A percentile compares a stretch with the other conserved stretches of the same genome.
Conservation (phyloP, 78 protist species). For the Dictyostelium firmibasis region DNA sequence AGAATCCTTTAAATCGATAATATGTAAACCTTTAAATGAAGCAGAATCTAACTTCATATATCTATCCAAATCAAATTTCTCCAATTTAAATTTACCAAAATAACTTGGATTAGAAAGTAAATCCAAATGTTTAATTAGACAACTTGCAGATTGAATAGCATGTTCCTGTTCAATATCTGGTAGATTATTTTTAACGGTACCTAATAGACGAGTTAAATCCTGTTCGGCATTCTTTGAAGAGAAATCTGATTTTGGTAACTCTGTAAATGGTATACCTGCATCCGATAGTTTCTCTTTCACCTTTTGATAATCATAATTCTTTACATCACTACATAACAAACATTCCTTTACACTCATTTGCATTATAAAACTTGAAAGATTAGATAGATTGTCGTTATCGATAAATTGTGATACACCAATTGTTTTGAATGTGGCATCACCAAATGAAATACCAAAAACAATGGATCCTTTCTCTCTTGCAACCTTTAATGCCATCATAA, state of each 20-base stretch:
- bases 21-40: conserved; percentile 89
- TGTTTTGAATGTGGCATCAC: conserved; percentile 55
- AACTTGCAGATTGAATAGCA: conserved; percentile 66
- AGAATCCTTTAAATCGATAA: not conserved
- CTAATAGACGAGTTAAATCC: conserved; percentile 65
- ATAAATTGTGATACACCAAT: conserved; percentile 38
- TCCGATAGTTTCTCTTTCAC: conserved; percentile 24
- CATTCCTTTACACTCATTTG: conserved; percentile 68
- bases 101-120: conserved; percentile 25
- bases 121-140: conserved; percentile 84
- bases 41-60: conserved; percentile 94
- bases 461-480: not conserved
- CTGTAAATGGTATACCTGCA: conserved; percentile 25
- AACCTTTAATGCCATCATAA: conserved; percentile 54
- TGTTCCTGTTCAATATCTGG: conserved; percentile 27
- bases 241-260: conserved; percentile 60
- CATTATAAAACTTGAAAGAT: conserved; percentile 33
- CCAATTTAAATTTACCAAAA: conserved; percentile 63
- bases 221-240: conserved; percentile 30
- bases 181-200: conserved; percentile 32
- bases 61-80: conserved; percentile 39
- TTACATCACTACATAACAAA: conserved; percentile 7
- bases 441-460: conserved; percentile 62
- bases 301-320: conserved; percentile 32
- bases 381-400: conserved; percentile 40